Conservation (phyloP, 1,139 yeast species). For the Yamadazyma pseudoaaseri region DNA sequence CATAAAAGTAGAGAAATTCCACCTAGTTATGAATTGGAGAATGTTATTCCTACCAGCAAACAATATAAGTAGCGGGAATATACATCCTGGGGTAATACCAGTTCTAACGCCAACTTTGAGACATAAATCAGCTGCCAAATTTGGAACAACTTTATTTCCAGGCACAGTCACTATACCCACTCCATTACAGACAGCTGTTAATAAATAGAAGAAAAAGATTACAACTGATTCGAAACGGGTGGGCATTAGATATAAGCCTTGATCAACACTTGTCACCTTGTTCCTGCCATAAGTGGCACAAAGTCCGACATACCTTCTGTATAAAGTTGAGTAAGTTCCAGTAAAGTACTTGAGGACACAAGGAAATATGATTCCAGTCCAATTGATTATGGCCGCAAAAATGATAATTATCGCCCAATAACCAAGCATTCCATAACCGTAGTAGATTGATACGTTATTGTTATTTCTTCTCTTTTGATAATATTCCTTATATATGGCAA, state of each 20-base stretch:
- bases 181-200: conserved; percentile 39
- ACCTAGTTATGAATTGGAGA: conserved; percentile 47
- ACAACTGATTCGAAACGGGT: conserved; percentile 55
- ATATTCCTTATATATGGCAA: conserved; percentile 6
- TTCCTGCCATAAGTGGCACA: conserved; percentile 37
- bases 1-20: conserved; percentile 53
- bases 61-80: conserved; percentile 45
- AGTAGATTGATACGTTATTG: conserved; percentile 14
- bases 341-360: conserved; percentile 4
- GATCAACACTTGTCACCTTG: conserved; percentile 14
- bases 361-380: conserved; percentile 17
- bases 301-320: conserved; percentile 35
- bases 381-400: conserved; percentile 15
- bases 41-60: conserved; percentile 59
- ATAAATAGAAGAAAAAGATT: conserved; percentile 41
- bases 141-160: conserved; percentile 20
- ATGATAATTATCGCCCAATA: conserved; percentile 18
- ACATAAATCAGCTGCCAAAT: conserved; percentile 18
- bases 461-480: conserved; percentile 8
- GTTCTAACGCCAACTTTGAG: conserved; percentile 48
- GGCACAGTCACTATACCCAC: conserved; percentile 19
- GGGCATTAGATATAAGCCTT: conserved; percentile 42
- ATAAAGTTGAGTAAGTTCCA: conserved; percentile 22
- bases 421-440: conserved; percentile 16
- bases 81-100: conserved; percentile 49